Evolutionary conservation across 78 protist genomes (phyloP), one percentile per base, ranked within the genome.

Genomic region (Mastigamoeba balamuthi): DNA sequence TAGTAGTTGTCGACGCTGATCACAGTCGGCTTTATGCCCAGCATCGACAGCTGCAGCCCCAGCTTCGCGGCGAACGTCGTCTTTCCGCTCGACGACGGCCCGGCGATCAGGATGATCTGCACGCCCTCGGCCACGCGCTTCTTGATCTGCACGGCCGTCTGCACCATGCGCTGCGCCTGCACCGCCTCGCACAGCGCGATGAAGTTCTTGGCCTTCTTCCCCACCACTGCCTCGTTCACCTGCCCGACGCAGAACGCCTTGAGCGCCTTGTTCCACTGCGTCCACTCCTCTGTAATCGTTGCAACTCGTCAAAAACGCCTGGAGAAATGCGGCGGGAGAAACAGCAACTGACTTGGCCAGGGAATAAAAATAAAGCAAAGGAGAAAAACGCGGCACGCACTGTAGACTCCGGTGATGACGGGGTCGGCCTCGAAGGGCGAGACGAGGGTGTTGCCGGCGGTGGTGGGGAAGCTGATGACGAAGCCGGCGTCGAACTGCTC

Each of bases 31-130:
- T 27, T 3, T 6, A 27, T 4, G 17, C 88, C 88, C n/a, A 6
- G 0, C 5, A 64, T 2, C 23, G 35, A 63, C 28, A 84, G 58
- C 28, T 68, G 76, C n/a, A 72, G 42, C 40, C 39, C 23, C 28
- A 84, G 78, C 1, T n/a, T 8, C 5, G 2, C 44, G 29, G 84
- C 76, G 28, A 77, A 84, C 0, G 88, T 84, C 25, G 84, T 84
- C 71, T 83, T 83, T 0, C 88, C 88, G 17, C 75, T 58, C n/a
- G 75, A 73, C 25, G 83, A 77, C 8, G 88, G 88, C n/a, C 88
- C 88, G 36, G 78, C 78, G 37, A 84, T 84, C 33, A 48, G 58
- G 58, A 48, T 48, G 17, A 48, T 17, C 17, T 48, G 17, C 17
- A 48, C 58, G 17, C 58, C 58, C 17, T 48, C 17, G 58, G 58